A percentile compares a stretch with the other conserved stretches of the same genome.
phyloP scores from a whole-genome alignment of 495 filamentous ascomycete genomes.

The Penicillium crystallinum region DNA sequence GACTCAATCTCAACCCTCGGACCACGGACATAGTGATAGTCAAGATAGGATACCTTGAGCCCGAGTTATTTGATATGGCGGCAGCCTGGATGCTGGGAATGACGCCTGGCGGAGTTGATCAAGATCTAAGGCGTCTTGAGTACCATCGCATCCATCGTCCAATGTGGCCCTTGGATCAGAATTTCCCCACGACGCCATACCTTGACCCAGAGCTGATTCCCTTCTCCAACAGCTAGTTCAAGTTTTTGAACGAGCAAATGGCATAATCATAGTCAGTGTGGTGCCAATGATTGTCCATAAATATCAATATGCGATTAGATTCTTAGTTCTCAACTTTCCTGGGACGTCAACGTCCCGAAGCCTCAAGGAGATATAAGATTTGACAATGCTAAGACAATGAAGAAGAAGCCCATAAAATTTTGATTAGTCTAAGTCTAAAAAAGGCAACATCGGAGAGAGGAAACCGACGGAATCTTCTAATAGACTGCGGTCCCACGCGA shows the following conservation, averaged over 20 bases:
- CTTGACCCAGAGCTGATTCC: constrained; percentile 39
- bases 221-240: constrained; percentile 32
- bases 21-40: constrained; percentile 50
- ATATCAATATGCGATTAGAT: too few species aligned
- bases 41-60: constrained; percentile 57
- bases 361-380: too few species aligned
- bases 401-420: too few species aligned
- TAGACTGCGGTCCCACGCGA: too few species aligned
- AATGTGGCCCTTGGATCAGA: constrained; percentile 53
- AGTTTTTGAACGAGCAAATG: not conserved
- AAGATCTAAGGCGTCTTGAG: constrained; percentile 45
- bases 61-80: constrained; percentile 52
- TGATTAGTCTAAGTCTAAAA: too few species aligned
- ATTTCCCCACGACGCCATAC: constrained; percentile 32
- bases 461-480: too few species aligned
- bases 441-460: too few species aligned
- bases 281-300: too few species aligned
- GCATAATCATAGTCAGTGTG: too few species aligned
- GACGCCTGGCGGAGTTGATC: constrained; percentile 53
- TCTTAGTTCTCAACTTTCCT: too few species aligned
- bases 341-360: too few species aligned
- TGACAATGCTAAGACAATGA: too few species aligned
- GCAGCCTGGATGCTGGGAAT: constrained; percentile 51
- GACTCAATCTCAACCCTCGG: constrained; percentile 43
- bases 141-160: constrained; percentile 46